These are phyloP conservation scores for Taphrina pruni DNA, from an alignment of 1,139 yeast species.

Conservation along the genomic window DNA sequence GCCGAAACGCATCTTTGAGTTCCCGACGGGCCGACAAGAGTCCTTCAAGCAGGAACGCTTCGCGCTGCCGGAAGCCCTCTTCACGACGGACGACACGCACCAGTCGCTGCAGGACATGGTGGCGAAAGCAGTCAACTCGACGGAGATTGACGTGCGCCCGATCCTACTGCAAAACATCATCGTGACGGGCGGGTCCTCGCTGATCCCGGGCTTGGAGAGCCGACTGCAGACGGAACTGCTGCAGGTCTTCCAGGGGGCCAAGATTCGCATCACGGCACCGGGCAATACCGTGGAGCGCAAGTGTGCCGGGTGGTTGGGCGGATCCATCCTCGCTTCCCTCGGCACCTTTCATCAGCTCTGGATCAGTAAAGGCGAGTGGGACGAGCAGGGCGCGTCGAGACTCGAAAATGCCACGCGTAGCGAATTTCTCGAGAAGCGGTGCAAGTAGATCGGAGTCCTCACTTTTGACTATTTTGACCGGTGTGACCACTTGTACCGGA, in stretches of 20 bases:
- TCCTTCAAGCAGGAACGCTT: conserved; percentile 68
- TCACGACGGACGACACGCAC: conserved; percentile 52
- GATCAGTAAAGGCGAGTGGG: conserved; percentile 90
- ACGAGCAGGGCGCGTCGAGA: conserved; percentile 76
- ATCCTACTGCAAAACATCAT: conserved; percentile 90
- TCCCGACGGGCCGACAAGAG: conserved; percentile 71
- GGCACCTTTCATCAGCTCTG: conserved; percentile 95
- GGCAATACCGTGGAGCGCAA: conserved; percentile 85
- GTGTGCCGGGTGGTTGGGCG: conserved; percentile 94
- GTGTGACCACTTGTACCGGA: background rate
- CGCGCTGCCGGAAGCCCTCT: conserved; percentile 73
- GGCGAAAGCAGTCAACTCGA: conserved; percentile 63
- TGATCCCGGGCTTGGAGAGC: conserved; percentile 87
- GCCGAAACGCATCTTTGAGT: conserved; percentile 66
- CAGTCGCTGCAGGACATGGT: conserved; percentile 56
- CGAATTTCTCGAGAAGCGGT: conserved; percentile 30
- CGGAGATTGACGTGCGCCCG: conserved; percentile 91
- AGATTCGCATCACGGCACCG: conserved; percentile 83
- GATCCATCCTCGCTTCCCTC: conserved; percentile 84
- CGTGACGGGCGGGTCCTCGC: conserved; percentile 85
- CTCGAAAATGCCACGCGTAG: conserved; percentile 24
- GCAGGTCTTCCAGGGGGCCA: conserved; percentile 82
- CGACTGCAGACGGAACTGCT: conserved; percentile 76
- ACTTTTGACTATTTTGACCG: background rate
- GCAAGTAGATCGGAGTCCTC: conserved; percentile 12